phyloP scores from a whole-genome alignment of 345 rosid species.

The Raphanus sativus region DNA sequence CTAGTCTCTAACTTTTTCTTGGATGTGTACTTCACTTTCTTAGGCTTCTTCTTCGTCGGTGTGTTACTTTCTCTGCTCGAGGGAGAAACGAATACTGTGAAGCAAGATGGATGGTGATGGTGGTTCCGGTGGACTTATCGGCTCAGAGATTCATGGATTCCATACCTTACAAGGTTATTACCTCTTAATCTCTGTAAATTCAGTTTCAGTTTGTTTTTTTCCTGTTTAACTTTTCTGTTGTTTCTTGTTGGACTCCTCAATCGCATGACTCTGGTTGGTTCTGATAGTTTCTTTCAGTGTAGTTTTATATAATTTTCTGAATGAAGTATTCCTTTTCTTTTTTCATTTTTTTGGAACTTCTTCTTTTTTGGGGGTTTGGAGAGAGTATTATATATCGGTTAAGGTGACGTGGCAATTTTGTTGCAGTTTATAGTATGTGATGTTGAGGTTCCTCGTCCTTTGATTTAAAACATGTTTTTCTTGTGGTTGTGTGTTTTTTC shows the following conservation, averaged over 20 bases:
- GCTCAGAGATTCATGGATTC: slow-evolving; percentile 93
- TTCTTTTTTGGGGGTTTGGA: slow-evolving; percentile 12
- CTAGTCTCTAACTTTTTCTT: background rate
- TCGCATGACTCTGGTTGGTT: background rate
- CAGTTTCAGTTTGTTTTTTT: too few species aligned
- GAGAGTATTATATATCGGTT: background rate
- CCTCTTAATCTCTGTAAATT: background rate
- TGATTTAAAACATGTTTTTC: background rate
- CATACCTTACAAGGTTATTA: slow-evolving; percentile 66
- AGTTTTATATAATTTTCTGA: background rate
- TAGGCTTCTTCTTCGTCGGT: slow-evolving; percentile 6
- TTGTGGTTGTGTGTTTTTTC: background rate
- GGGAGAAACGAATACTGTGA: background rate
- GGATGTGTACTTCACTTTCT: slow-evolving; percentile 5
- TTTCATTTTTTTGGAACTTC: background rate
- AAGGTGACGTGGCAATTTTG: slow-evolving; percentile 20
- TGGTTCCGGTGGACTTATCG: slow-evolving; percentile 48
- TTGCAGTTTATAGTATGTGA: background rate
- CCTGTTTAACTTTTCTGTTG: background rate
- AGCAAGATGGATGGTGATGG: slow-evolving; percentile 44
- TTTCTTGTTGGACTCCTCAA: background rate
- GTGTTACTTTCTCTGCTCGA: background rate
- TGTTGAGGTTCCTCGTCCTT: too few species aligned
- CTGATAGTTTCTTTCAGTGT: background rate
- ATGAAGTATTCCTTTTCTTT: background rate